These are phyloP conservation scores for Skeletonema potamos DNA, from an alignment of 108 stramenopile genomes.

Conservation along the genomic window DNA sequence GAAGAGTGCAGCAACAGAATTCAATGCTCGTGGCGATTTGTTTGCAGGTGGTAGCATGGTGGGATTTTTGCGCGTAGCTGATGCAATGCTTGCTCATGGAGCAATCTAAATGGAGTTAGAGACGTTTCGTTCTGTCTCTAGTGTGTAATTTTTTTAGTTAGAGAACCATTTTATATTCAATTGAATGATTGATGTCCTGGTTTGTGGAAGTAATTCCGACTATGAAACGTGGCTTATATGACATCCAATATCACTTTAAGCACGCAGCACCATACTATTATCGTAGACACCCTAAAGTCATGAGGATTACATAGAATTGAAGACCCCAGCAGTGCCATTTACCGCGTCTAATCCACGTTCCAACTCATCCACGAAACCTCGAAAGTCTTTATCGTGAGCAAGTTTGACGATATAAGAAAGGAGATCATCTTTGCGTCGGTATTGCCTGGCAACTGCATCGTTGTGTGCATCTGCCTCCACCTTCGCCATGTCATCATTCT, in stretches of 20 bases:
- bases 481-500: not conserved
- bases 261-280: not conserved
- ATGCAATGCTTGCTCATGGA: slow-evolving; percentile 94
- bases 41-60: slow-evolving; percentile 89
- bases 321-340: slow-evolving; percentile 20
- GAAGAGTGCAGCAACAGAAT: slow-evolving; percentile 91
- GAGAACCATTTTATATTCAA: not conserved
- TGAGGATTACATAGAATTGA: not conserved
- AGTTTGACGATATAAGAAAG: slow-evolving; percentile 37
- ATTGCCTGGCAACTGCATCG: slow-evolving; percentile 2
- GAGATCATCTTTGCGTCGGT: slow-evolving; percentile 13
- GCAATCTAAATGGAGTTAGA: slow-evolving; percentile 66
- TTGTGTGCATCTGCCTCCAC: not conserved
- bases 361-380: slow-evolving; percentile 40
- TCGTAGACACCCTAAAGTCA: not conserved
- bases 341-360: slow-evolving; percentile 29
- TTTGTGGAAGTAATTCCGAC: no score
- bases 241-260: not conserved
- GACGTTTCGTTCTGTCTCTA: not conserved
- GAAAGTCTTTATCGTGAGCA: slow-evolving; percentile 37
- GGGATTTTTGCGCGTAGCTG: slow-evolving; percentile 95
- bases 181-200: no score
- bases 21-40: slow-evolving; percentile 93
- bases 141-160: not conserved
- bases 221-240: not conserved